These are phyloP conservation scores for Apiospora kogelbergensis DNA, from an alignment of 2,329 filamentous ascomycete genomes.

Conservation along the genomic window DNA sequence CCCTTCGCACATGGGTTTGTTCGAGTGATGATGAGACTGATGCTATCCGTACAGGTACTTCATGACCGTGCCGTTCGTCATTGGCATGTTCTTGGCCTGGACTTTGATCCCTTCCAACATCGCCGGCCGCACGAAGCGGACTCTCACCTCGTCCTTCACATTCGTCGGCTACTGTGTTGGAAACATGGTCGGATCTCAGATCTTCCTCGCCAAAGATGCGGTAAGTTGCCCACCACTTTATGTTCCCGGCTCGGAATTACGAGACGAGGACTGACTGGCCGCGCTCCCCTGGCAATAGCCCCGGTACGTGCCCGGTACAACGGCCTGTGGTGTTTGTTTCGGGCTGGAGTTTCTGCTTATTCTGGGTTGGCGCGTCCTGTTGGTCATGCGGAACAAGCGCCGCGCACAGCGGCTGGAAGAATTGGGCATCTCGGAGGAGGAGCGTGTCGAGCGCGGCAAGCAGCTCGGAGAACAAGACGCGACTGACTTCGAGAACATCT, in stretches of 20 bases:
- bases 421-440: constrained; percentile 34
- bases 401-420: constrained; percentile 29
- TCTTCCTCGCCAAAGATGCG: constrained; percentile 43
- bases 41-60: constrained; percentile 24
- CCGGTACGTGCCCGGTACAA: constrained; percentile 43
- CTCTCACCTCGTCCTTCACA: constrained; percentile 15
- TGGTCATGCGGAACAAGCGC: constrained; percentile 39
- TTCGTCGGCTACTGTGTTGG: constrained; percentile 26
- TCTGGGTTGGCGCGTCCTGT: constrained; percentile 37
- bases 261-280: neutral
- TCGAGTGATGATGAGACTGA: neutral
- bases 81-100: constrained; percentile 35
- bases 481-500: constrained; percentile 39
- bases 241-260: neutral
- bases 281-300: constrained; percentile 24
- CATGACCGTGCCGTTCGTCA: constrained; percentile 34
- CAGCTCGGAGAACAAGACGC: constrained; percentile 36
- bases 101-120: constrained; percentile 43
- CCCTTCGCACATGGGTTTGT: no score
- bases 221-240: constrained; percentile 19
- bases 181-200: constrained; percentile 47
- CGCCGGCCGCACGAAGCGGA: constrained; percentile 42
- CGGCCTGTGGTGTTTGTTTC: constrained; percentile 39
- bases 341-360: constrained; percentile 38
- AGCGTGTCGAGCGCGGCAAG: constrained; percentile 30